Percentiles rank a stretch among this genome's conserved stretches.
Conservation (phyloP, 1,284 basidiomycete genomes). For the Porodaedalea pini region DNA sequence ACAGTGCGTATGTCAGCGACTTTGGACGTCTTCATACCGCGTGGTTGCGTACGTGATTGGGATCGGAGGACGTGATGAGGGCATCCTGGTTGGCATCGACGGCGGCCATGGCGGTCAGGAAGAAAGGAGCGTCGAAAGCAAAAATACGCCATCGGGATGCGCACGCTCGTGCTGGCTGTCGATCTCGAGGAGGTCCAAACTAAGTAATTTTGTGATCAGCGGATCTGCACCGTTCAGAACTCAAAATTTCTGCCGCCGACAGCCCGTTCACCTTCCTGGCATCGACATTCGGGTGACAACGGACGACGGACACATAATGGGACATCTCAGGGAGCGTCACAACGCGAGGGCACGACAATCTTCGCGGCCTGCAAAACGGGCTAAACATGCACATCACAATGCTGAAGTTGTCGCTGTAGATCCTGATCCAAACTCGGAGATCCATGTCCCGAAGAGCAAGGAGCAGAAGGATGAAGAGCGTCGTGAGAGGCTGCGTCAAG, state of each 20-base stretch:
- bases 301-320: constrained; percentile 9
- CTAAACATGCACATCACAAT: constrained; percentile 24
- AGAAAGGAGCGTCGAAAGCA: too few relatives aligned
- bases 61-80: constrained; percentile 16
- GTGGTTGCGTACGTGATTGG: constrained; percentile 12
- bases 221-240: neutral
- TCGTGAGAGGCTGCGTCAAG: constrained; percentile 55
- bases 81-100: neutral
- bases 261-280: neutral
- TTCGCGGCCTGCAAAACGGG: constrained; percentile 52
- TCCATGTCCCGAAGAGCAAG: constrained; percentile 54
- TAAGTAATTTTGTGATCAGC: neutral
- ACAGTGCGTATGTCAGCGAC: neutral
- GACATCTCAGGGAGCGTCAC: constrained; percentile 37
- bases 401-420: constrained; percentile 20
- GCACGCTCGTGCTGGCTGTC: too few relatives aligned
- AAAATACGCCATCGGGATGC: too few relatives aligned
- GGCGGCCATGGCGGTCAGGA: constrained; percentile 4
- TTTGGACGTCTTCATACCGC: neutral
- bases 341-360: constrained; percentile 65
- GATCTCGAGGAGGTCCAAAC: neutral
- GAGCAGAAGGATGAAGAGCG: constrained; percentile 60
- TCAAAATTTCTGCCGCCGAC: neutral
- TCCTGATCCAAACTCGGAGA: constrained; percentile 55
- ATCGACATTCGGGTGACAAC: neutral